Evolutionary conservation across 768 basidiomycete species (phyloP).

Genomic region (Calocybe gangraenosa): DNA sequence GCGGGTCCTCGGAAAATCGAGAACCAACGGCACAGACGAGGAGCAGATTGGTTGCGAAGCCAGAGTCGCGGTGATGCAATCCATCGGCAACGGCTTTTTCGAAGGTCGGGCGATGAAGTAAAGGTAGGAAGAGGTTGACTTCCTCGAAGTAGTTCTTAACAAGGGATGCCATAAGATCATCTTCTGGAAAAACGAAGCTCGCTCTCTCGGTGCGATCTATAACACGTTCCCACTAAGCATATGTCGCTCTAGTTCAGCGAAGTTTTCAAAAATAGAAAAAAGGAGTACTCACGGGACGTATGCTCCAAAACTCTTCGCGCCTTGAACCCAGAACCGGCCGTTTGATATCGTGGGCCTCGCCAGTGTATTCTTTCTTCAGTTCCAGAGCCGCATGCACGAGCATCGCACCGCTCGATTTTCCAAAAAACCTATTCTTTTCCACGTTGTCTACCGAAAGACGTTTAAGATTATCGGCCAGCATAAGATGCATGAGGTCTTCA

Average conservation of each 20-base stretch:
- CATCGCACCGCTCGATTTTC: constrained; percentile 53
- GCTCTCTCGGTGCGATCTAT: constrained; percentile 13
- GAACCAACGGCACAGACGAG: constrained; percentile 71
- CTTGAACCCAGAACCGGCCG: constrained; percentile 14
- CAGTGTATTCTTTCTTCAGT: constrained; percentile 53
- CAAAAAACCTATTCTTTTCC: constrained; percentile 45
- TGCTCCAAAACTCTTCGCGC: constrained; percentile 35
- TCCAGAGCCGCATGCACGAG: constrained; percentile 52
- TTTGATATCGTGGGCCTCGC: constrained; percentile 23
- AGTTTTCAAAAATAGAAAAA: background rate
- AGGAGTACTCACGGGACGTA: constrained; percentile 26
- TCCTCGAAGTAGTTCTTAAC: constrained; percentile 62
- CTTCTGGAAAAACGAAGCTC: constrained; percentile 42
- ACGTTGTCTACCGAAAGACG: constrained; percentile 27
- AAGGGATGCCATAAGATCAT: constrained; percentile 46
- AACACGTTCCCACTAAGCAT: constrained; percentile 32
- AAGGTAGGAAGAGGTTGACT: constrained; percentile 54
- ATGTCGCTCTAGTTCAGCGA: background rate
- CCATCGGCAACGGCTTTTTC: constrained; percentile 43
- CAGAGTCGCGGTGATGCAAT: constrained; percentile 42
- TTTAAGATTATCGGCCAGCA: constrained; percentile 31
- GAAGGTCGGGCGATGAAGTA: constrained; percentile 74
- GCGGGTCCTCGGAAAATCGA: constrained; percentile 52
- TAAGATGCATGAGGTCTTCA: constrained; percentile 17
- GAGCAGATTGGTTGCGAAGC: constrained; percentile 58